Conservation (phyloP, 2,329 filamentous ascomycete species). For the Sporothrix protearum region DNA sequence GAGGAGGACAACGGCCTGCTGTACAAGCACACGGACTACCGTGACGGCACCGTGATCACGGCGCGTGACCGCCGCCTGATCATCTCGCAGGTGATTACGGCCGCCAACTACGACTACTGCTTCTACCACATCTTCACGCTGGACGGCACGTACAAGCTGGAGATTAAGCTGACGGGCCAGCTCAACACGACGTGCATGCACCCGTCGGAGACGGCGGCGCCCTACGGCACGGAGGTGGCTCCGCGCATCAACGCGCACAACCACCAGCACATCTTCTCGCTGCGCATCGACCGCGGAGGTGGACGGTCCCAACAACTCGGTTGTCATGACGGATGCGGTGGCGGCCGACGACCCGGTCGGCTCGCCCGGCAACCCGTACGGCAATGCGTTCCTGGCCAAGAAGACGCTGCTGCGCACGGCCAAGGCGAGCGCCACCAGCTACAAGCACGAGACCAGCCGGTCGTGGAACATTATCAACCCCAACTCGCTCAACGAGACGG, state of each 20-base stretch:
- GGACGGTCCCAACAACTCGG: conserved; percentile 71
- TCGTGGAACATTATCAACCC: conserved; percentile 45
- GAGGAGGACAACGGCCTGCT: conserved; percentile 89
- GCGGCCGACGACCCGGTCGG: conserved; percentile 71
- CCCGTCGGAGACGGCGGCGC: conserved; percentile 73
- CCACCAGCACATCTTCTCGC: conserved; percentile 91
- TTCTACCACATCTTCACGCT: conserved; percentile 46
- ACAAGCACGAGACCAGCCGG: conserved; percentile 72
- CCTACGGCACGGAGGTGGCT: conserved; percentile 90
- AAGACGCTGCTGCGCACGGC: conserved; percentile 76
- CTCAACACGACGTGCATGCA: conserved; percentile 85
- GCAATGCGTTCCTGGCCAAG: conserved; percentile 84
- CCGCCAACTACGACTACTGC: conserved; percentile 89
- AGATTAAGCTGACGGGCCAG: conserved; percentile 89
- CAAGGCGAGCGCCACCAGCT: conserved; percentile 68
- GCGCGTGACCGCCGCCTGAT: conserved; percentile 83
- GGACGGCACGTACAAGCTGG: conserved; percentile 85
- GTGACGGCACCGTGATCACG: conserved; percentile 81
- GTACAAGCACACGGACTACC: conserved; percentile 93
- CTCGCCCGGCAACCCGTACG: conserved; percentile 77
- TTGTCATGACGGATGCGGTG: conserved; percentile 78
- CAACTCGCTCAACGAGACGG: conserved; percentile 58
- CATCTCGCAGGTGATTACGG: conserved; percentile 89
- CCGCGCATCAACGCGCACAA: conserved; percentile 91
- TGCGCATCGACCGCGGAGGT: conserved; percentile 84